These are phyloP conservation scores for Biscogniauxia sp. DNA, from an alignment of 2,329 filamentous ascomycete species.

Conservation along the genomic window DNA sequence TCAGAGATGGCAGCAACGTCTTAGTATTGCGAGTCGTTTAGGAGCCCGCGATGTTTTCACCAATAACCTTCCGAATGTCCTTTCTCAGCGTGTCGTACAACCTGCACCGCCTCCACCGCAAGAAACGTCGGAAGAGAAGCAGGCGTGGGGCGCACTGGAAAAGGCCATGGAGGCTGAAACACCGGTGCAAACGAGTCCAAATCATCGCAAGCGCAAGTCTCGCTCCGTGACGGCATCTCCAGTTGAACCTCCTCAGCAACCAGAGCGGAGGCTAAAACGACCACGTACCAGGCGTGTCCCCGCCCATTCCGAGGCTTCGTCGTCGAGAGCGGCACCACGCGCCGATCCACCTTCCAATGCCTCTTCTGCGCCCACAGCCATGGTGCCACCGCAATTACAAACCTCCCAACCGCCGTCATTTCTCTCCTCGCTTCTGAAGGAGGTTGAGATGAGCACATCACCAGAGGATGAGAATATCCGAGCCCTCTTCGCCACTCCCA, in stretches of 20 bases:
- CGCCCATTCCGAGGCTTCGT: slow-evolving; percentile 46
- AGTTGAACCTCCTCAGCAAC: slow-evolving; percentile 64
- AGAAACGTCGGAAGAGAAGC: slow-evolving; percentile 75
- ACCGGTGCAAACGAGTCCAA: slow-evolving; percentile 40
- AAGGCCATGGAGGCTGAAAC: slow-evolving; percentile 71
- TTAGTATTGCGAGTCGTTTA: slow-evolving; percentile 77
- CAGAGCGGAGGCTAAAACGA: slow-evolving; percentile 81
- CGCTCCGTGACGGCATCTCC: slow-evolving; percentile 71
- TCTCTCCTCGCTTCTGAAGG: slow-evolving; percentile 80
- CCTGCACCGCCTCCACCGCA: slow-evolving; percentile 52
- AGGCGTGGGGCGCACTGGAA: slow-evolving; percentile 89
- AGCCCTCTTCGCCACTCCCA: slow-evolving; percentile 36
- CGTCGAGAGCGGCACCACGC: slow-evolving; percentile 29
- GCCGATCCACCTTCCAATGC: slow-evolving; percentile 8
- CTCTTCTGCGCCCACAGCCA: neutral
- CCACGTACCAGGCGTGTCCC: slow-evolving; percentile 72
- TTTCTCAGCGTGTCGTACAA: slow-evolving; percentile 61
- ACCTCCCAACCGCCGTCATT: slow-evolving; percentile 64
- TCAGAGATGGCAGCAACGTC: slow-evolving; percentile 78
- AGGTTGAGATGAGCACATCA: slow-evolving; percentile 69
- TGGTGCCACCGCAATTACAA: slow-evolving; percentile 27
- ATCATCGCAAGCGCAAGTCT: slow-evolving; percentile 70
- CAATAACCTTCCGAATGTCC: slow-evolving; percentile 53
- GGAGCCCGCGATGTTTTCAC: slow-evolving; percentile 73
- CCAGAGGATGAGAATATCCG: slow-evolving; percentile 56